Percentiles rank a stretch among this genome's conserved stretches.
phyloP scores from a whole-genome alignment of 148 eudicot species.

The Cornus suecica region DNA sequence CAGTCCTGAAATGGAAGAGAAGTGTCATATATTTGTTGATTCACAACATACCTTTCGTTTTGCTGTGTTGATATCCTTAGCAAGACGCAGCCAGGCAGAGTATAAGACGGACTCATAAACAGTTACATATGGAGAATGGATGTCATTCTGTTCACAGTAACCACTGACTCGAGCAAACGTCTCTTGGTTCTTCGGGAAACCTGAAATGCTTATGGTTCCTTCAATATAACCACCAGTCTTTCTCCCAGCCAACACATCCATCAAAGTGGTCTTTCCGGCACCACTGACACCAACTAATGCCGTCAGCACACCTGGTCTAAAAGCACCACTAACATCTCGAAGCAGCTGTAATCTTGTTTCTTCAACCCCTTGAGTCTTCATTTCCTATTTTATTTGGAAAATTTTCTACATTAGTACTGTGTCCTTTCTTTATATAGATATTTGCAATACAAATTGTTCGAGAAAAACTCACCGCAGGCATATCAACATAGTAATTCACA shows the following conservation, averaged over 20 bases:
- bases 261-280: slow-evolving; percentile 38
- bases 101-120: slow-evolving; percentile 37
- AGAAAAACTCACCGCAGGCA: slow-evolving; percentile 30
- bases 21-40: not conserved
- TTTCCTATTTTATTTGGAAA: slow-evolving; percentile 20
- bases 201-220: slow-evolving; percentile 31
- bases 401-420: not conserved
- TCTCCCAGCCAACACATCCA: slow-evolving; percentile 41
- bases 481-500: slow-evolving; percentile 37
- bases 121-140: slow-evolving; percentile 38
- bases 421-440: not conserved
- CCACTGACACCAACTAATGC: slow-evolving; percentile 43
- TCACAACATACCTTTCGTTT: slow-evolving; percentile 27
- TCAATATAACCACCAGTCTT: slow-evolving; percentile 35
- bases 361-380: slow-evolving; percentile 32
- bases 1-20: not conserved
- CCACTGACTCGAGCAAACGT: slow-evolving; percentile 38
- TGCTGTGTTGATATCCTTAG: slow-evolving; percentile 27
- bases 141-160: slow-evolving; percentile 38
- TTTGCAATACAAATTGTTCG: not conserved
- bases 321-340: slow-evolving; percentile 36
- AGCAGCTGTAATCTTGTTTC: slow-evolving; percentile 31
- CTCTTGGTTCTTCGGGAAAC: slow-evolving; percentile 34
- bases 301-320: slow-evolving; percentile 37
- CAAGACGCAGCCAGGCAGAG: slow-evolving; percentile 42